Evolutionary conservation across 2,329 filamentous ascomycete species (phyloP).

Genomic region (Cordyceps fumosorosea): DNA sequence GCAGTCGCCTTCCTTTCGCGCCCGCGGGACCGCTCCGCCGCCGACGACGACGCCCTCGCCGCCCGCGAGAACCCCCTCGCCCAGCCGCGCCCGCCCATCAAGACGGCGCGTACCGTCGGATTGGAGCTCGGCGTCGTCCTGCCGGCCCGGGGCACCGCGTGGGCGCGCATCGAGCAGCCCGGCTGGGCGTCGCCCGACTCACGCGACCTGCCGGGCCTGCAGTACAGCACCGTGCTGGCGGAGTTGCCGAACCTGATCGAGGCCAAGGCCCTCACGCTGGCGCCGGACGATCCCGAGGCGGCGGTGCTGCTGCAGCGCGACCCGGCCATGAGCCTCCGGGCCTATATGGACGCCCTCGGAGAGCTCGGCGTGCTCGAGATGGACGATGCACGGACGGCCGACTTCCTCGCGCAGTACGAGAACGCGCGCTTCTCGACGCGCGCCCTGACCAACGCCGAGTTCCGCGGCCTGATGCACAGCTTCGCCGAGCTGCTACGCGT

Average conservation of each 20-base stretch:
- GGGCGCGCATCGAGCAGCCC: slow-evolving; percentile 78
- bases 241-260: slow-evolving; percentile 89
- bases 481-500: slow-evolving; percentile 74
- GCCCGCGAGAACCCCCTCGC: slow-evolving; percentile 16
- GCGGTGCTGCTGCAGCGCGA: slow-evolving; percentile 63
- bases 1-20: slow-evolving; percentile 71
- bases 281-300: slow-evolving; percentile 55
- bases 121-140: slow-evolving; percentile 41
- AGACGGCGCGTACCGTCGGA: slow-evolving; percentile 25
- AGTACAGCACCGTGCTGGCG: slow-evolving; percentile 72
- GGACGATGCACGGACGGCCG: slow-evolving; percentile 31
- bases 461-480: slow-evolving; percentile 72
- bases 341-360: slow-evolving; percentile 69
- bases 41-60: background rate
- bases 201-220: slow-evolving; percentile 68
- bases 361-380: slow-evolving; percentile 54
- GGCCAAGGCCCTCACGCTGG: slow-evolving; percentile 83
- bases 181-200: slow-evolving; percentile 83
- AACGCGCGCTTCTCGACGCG: slow-evolving; percentile 71
- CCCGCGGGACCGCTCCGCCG: slow-evolving; percentile 40
- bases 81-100: slow-evolving; percentile 24
- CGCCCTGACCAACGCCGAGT: slow-evolving; percentile 62
- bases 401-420: slow-evolving; percentile 75
- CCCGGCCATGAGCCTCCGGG: slow-evolving; percentile 64
- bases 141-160: slow-evolving; percentile 47